Percentiles rank a stretch among this genome's conserved stretches.
Evolutionary conservation across 2,329 filamentous ascomycete species (phyloP).

Genomic region (Fusarium lyarnte): DNA sequence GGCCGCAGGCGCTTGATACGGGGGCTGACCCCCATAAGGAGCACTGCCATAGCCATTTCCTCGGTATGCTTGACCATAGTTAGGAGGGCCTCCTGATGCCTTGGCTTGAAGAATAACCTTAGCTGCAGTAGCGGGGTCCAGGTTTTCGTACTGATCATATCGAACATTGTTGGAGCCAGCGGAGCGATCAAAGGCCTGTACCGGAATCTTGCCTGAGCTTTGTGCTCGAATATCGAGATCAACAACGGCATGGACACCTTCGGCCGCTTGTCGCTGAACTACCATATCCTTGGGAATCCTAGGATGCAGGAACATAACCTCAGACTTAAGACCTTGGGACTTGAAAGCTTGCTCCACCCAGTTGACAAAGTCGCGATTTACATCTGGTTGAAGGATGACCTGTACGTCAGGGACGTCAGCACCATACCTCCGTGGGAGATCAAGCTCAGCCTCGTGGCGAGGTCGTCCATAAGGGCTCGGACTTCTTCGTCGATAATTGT

Average conservation of each 20-base stretch:
- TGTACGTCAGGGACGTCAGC: constrained; percentile 88
- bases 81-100: constrained; percentile 46
- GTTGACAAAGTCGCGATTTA: constrained; percentile 80
- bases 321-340: constrained; percentile 75
- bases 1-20: constrained; percentile 43
- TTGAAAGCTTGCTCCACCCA: constrained; percentile 84
- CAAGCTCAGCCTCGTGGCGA: constrained; percentile 65
- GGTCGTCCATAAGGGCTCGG: constrained; percentile 69
- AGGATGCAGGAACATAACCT: constrained; percentile 82
- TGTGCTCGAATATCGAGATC: constrained; percentile 78
- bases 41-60: constrained; percentile 42
- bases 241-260: constrained; percentile 87
- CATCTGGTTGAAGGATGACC: constrained; percentile 81
- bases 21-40: constrained; percentile 46
- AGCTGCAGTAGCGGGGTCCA: constrained; percentile 80
- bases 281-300: constrained; percentile 80
- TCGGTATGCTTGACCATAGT: constrained; percentile 47
- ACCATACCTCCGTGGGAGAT: constrained; percentile 77
- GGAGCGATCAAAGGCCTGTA: constrained; percentile 87
- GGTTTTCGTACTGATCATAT: constrained; percentile 87
- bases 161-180: constrained; percentile 78
- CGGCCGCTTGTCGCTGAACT: constrained; percentile 85
- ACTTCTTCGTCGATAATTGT: constrained; percentile 73
- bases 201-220: constrained; percentile 74
- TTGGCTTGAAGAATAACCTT: constrained; percentile 83